phyloP scores from a whole-genome alignment of 768 basidiomycete genomes.

The Tricholoma sp. region DNA sequence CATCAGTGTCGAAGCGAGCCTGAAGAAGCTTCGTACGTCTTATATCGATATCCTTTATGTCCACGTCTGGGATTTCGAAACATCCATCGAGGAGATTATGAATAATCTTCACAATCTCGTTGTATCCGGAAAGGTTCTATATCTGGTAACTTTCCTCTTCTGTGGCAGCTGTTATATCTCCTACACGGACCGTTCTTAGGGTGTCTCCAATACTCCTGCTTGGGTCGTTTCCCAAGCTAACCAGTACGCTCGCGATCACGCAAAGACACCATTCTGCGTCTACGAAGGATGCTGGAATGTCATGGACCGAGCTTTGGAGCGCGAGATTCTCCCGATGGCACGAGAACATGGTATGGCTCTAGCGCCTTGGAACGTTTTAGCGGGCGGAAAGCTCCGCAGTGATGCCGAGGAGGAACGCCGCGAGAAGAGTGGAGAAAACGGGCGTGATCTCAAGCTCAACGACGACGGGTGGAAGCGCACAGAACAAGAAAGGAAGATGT shows the following conservation, averaged over 20 bases:
- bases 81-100: constrained; percentile 55
- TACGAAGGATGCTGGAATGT: constrained; percentile 48
- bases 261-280: constrained; percentile 45
- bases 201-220: constrained; percentile 38
- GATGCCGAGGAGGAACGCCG: constrained; percentile 36
- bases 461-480: constrained; percentile 37
- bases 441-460: constrained; percentile 24
- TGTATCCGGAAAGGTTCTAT: constrained; percentile 44
- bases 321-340: constrained; percentile 48
- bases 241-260: constrained; percentile 44
- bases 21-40: constrained; percentile 41
- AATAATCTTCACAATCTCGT: constrained; percentile 48
- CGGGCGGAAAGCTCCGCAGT: constrained; percentile 45
- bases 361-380: constrained; percentile 30
- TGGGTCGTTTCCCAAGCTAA: constrained; percentile 48
- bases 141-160: constrained; percentile 23
- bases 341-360: constrained; percentile 33
- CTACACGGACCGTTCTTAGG: constrained; percentile 15
- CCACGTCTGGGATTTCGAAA: constrained; percentile 50
- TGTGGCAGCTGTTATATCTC: not conserved
- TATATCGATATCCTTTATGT: constrained; percentile 46
- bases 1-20: constrained; percentile 34
- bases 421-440: constrained; percentile 29
- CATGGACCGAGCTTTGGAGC: constrained; percentile 42
- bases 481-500: constrained; percentile 37